Evolutionary conservation across 2,329 filamentous ascomycete genomes (phyloP), one percentile per base, ranked within the genome.

Genomic region (Claviceps fusiformis): DNA sequence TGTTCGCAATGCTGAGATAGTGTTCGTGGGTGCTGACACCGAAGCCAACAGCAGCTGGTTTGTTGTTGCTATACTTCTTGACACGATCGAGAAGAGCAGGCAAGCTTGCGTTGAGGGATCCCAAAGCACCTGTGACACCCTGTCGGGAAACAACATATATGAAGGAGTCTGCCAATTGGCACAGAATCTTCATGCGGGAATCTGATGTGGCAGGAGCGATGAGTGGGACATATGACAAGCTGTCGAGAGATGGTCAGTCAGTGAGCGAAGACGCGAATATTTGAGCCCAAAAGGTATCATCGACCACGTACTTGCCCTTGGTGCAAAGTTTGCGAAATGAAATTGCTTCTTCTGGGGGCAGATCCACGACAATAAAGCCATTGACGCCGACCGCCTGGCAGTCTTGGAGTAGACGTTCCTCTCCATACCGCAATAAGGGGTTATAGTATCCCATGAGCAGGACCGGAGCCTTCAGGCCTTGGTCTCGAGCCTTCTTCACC

Each of bases 371-470:
- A 65, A 98, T 96, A 73, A 97, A 97, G 57, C 93, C 92, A 72
- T 95, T 96, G 68, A 95, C 83, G 31, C 91, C 89, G 3, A 89
- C 87, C 54, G 82, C 81, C 67, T 86, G 85, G 69, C 89, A 89
- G 70, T 97, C 91, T 63, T 82, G 79, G 54, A 98, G 76, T 70
- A 97, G 83, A 58, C 79, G 81, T 73, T 95, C 90, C 73, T 98
- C 93, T 54, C 93, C 93, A 68, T 97, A 98, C 65, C 86, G 89
- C 58, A 97, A 76, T 58, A 97, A 78, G 1, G 93, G 93, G 75
- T 98, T 98, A 75, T 95, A 98, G 80, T 98, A 98, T 64, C 93
- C 93, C 93, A 98, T 98, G 61, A 98, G 80, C 66, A 98, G 74
- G 46, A 98, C 81, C 0, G 93, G 93, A 0, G 86, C 83, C 64